Evolutionary conservation across 129 eudicot species (phyloP), one percentile per base, ranked within the genome.

Genomic region (Flaveria ramosissima): DNA sequence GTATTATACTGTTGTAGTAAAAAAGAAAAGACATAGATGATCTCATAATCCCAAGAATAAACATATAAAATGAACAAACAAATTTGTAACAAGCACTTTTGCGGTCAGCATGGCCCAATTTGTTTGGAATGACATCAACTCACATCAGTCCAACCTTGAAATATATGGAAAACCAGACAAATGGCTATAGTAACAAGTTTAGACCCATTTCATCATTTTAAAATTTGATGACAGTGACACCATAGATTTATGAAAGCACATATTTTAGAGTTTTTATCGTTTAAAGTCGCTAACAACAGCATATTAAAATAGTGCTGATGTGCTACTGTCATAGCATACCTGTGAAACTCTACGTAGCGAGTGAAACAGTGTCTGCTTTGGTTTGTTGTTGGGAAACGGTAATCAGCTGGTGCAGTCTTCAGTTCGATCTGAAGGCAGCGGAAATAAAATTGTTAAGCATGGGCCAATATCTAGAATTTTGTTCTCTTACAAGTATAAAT

Each of bases 291-390:
- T 43, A 47, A 45, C 43, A 32, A 32, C 0, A 11, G 32, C 70
- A 45, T 42, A 62, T 16, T 42, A 20, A 19, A 55, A 3, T 56
- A 56, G 8, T 39, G 7, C 42, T 43, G 7, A 20, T 41, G 53
- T 17, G 13, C 7, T 41, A 14, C 23, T 23, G 46, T 11, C 7
- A 45, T 30, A 1, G 41, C 51, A 63, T 83, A 90, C 98, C 94
- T 90, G 88, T 90, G 98, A 73, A 89, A 92, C 80, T 92, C 98
- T 65, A 92, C 87, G 72, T 92, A 88, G 72, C 96, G 93, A 24
- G 96, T 92, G 85, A 92, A 92, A 72, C 96, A 90, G 68, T 89
- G 98, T 68, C 96, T 83, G 67, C 93, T 88, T 70, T 92, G 98
- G 63, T 90, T 92, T 73, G 97, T 92, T 14, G 98, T 88, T 16